These are phyloP conservation scores for Populus ilicifolia DNA, from an alignment of 345 rosid species.

Conservation along the genomic window DNA sequence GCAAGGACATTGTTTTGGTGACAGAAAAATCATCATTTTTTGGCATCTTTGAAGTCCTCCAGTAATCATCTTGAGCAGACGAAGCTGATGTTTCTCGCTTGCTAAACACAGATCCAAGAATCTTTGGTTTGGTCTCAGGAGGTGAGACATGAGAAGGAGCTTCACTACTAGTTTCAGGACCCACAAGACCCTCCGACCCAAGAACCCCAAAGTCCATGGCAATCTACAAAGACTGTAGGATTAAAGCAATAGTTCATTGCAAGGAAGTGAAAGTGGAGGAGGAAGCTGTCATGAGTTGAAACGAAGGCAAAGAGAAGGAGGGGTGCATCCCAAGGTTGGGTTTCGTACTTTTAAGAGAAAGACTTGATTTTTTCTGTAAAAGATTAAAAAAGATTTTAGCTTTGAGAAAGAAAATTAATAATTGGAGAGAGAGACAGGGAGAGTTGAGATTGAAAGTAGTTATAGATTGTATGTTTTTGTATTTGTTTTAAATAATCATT, in stretches of 20 bases:
- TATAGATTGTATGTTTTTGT: too few species aligned
- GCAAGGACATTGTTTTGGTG: conserved; percentile 44
- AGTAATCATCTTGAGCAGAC: conserved; percentile 40
- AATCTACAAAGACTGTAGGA: conserved; percentile 27
- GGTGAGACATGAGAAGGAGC: conserved; percentile 26
- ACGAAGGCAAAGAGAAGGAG: conserved; percentile 20
- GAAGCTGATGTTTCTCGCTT: conserved; percentile 32
- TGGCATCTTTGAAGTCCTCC: conserved; percentile 34
- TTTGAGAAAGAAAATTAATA: conserved; percentile 12
- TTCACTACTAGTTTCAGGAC: conserved; percentile 13
- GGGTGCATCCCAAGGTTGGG: conserved; percentile 22
- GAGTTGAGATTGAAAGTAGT: too few species aligned
- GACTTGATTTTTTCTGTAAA: background rate
- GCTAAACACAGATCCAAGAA: conserved; percentile 35
- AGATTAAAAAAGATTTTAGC: background rate
- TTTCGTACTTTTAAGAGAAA: background rate
- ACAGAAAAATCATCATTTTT: conserved; percentile 36
- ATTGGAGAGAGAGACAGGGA: conserved; percentile 16
- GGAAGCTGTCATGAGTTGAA: conserved; percentile 11
- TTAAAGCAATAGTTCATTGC: conserved; percentile 34
- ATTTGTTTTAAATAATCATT: too few species aligned
- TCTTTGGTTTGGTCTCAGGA: conserved; percentile 21
- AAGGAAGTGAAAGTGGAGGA: conserved; percentile 20
- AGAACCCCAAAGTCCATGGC: conserved; percentile 51
- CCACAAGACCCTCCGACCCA: conserved; percentile 40